These are phyloP conservation scores for Beauveria sp. DNA, from an alignment of 2,329 filamentous ascomycete species.

Conservation along the genomic window DNA sequence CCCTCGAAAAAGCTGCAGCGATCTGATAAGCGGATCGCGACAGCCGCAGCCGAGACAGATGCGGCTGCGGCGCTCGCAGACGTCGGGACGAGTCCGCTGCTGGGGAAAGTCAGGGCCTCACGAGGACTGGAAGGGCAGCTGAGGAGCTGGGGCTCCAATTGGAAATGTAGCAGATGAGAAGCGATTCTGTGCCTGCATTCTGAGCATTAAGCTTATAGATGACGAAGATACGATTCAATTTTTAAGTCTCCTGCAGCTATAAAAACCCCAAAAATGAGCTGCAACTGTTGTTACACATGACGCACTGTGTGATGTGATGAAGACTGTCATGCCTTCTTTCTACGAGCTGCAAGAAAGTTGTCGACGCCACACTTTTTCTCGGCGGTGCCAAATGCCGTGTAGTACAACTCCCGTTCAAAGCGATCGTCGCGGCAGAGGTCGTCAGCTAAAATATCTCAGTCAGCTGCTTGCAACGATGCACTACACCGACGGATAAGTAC, in stretches of 20 bases:
- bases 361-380: slow-evolving; percentile 5
- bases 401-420: slow-evolving; percentile 8
- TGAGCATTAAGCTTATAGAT: background rate
- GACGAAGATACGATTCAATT: background rate
- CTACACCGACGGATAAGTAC: background rate
- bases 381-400: slow-evolving; percentile 1
- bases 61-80: slow-evolving; percentile 20
- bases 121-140: slow-evolving; percentile 12
- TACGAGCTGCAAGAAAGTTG: slow-evolving; percentile 3
- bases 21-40: background rate
- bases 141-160: slow-evolving; percentile 16
- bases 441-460: background rate
- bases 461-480: background rate
- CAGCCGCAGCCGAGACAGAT: slow-evolving; percentile 15
- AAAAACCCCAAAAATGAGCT: background rate
- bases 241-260: background rate
- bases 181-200: background rate
- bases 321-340: background rate
- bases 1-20: slow-evolving; percentile 2
- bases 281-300: background rate
- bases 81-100: slow-evolving; percentile 16
- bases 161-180: slow-evolving; percentile 13
- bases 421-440: slow-evolving; percentile 6
- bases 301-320: background rate
- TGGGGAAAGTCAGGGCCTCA: slow-evolving; percentile 7